Percentiles rank a stretch among this genome's conserved stretches.
phyloP scores from a whole-genome alignment of 805 yeast genomes.

The Monosporozyma aquatica region DNA sequence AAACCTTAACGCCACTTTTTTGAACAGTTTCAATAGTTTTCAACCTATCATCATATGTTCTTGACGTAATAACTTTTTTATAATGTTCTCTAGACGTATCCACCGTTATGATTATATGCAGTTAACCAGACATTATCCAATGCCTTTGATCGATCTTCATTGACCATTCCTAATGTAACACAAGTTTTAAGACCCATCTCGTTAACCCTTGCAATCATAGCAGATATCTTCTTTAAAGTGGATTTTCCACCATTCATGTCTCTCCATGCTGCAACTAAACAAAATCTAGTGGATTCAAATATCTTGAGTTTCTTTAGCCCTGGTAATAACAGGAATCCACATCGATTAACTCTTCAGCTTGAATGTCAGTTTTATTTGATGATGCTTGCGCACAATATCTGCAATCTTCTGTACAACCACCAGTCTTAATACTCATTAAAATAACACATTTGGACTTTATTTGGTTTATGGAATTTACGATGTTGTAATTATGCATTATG shows the following conservation, averaged over 20 bases:
- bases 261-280: constrained; percentile 86
- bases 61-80: constrained; percentile 45
- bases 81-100: constrained; percentile 75
- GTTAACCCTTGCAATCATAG: constrained; percentile 57
- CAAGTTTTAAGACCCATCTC: constrained; percentile 67
- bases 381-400: constrained; percentile 73
- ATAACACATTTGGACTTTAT: constrained; percentile 61
- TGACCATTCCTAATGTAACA: constrained; percentile 73
- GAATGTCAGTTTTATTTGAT: constrained; percentile 58
- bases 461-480: constrained; percentile 55
- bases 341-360: constrained; percentile 54
- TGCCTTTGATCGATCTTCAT: constrained; percentile 49
- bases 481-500: constrained; percentile 57
- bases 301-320: constrained; percentile 54
- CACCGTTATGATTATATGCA: constrained; percentile 72
- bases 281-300: constrained; percentile 72
- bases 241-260: constrained; percentile 72
- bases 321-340: constrained; percentile 54
- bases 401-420: constrained; percentile 79
- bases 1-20: constrained; percentile 54
- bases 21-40: constrained; percentile 57
- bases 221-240: constrained; percentile 50
- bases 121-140: constrained; percentile 66
- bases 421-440: constrained; percentile 62
- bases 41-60: constrained; percentile 58